These are phyloP conservation scores for Monilinia fructicola DNA, from an alignment of 2,329 filamentous ascomycete species.

Conservation along the genomic window DNA sequence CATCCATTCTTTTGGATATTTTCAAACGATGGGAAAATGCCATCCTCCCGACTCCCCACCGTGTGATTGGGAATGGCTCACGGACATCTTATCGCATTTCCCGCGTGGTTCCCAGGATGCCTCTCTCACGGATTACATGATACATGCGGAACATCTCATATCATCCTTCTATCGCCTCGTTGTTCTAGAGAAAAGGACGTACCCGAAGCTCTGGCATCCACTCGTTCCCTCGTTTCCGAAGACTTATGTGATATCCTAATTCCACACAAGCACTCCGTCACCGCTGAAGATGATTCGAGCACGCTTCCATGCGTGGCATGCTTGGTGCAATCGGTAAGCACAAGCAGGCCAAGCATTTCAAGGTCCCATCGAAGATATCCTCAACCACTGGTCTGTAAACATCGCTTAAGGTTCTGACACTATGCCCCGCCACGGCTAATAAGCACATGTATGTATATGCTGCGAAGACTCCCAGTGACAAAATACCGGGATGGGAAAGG, in stretches of 20 bases:
- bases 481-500: slow-evolving; percentile 22
- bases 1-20: too few species aligned
- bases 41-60: slow-evolving; percentile 14
- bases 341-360: background rate
- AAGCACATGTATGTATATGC: slow-evolving; percentile 6
- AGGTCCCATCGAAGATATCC: background rate
- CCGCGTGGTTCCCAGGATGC: slow-evolving; percentile 22
- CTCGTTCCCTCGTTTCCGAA: background rate
- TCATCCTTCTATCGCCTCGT: background rate
- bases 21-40: background rate
- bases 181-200: slow-evolving; percentile 5
- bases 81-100: slow-evolving; percentile 7
- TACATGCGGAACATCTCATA: slow-evolving; percentile 22
- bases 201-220: slow-evolving; percentile 12
- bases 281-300: slow-evolving; percentile 4
- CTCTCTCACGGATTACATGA: slow-evolving; percentile 16
- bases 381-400: background rate
- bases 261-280: slow-evolving; percentile 5
- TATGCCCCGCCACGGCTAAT: slow-evolving; percentile 2
- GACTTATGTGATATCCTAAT: slow-evolving; percentile 23
- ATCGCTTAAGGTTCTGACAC: slow-evolving; percentile 22
- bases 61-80: background rate
- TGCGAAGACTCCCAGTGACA: slow-evolving; percentile 19
- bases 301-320: slow-evolving; percentile 10
- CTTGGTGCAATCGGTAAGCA: slow-evolving; percentile 7